Evolutionary conservation across 805 yeast species (phyloP), one percentile per base, ranked within the genome.

Genomic region (Schizosaccharomyces lindneri): DNA sequence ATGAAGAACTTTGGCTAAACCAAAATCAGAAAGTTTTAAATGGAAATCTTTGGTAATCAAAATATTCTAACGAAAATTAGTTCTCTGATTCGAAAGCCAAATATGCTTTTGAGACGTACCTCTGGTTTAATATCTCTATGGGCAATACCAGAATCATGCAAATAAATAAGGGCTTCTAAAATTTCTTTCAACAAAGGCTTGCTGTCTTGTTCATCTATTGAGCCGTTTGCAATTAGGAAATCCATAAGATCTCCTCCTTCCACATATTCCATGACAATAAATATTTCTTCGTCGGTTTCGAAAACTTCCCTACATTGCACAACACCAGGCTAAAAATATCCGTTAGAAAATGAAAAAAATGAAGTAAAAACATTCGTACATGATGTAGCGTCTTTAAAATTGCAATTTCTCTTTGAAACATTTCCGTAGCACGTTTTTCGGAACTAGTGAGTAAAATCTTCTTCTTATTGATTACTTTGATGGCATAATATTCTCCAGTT

Each of bases 161-260:
- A 94, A 68, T 93, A 89, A 55, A 80, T 78, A 5, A 93, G 82
- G 0, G 95, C 97, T 63, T 81, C 79, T 51, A 93, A 72, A 1
- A 90, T 82, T 71, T 93, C 98, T 65, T 80, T 79, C 1, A 94
- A 79, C 31, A 93, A 86, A 64, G 86, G 95, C 66, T 85, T 82
- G 7, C 89, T 85, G 3, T 95, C 93, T 59, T 81, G 88, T 71
- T 93, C 98, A 15, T 90, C 90, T 21, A 93, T 85, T 0, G 72
- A 66, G 2, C 97, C 97, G 71, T 86, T 84, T 2, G 88, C 86
- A 0, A 94, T 90, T 1, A 90, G 94, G 72, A 87, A 89, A 73
- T 93, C 98, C 98, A 93, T 93, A 61, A 93, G 74, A 71, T 93
- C 99, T 31, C 98, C 99, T 17, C 97, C 97, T 1, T 94, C 83